These are phyloP conservation scores for Rhodocollybia butyracea DNA, from an alignment of 768 basidiomycete genomes.

Conservation along the genomic window DNA sequence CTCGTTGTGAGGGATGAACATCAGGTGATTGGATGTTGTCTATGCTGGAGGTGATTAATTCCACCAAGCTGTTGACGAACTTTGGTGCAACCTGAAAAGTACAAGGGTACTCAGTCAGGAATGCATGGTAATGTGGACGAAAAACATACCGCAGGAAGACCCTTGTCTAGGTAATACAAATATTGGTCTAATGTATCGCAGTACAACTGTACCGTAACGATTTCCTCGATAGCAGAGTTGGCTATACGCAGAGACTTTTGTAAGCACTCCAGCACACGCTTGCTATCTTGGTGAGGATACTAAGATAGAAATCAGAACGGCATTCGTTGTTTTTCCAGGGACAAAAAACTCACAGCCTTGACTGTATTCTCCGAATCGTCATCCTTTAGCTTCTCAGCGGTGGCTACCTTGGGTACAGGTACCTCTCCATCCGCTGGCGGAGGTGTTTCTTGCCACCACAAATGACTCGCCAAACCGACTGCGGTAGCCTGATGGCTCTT, in stretches of 20 bases:
- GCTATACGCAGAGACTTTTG: slow-evolving; percentile 97
- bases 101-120: background rate
- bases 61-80: slow-evolving; percentile 94
- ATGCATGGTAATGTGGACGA: background rate
- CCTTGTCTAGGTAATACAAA: slow-evolving; percentile 92
- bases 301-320: slow-evolving; percentile 19
- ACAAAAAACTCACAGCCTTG: slow-evolving; percentile 51
- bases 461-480: slow-evolving; percentile 90
- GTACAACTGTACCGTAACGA: slow-evolving; percentile 94
- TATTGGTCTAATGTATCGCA: slow-evolving; percentile 96
- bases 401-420: slow-evolving; percentile 26
- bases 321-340: too few relatives aligned
- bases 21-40: slow-evolving; percentile 88
- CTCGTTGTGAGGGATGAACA: slow-evolving; percentile 84
- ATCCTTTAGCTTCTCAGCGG: slow-evolving; percentile 39
- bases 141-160: slow-evolving; percentile 79
- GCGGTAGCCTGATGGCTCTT: slow-evolving; percentile 98
- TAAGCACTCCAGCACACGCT: slow-evolving; percentile 94
- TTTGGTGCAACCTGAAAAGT: slow-evolving; percentile 77
- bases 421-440: slow-evolving; percentile 37
- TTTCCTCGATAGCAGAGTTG: slow-evolving; percentile 94
- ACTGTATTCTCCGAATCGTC: slow-evolving; percentile 37
- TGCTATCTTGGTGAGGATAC: slow-evolving; percentile 92
- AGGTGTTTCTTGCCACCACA: slow-evolving; percentile 93
- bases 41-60: slow-evolving; percentile 91